Evolutionary conservation across 129 eudicot species (phyloP).

Genomic region (Deinandra increscens): DNA sequence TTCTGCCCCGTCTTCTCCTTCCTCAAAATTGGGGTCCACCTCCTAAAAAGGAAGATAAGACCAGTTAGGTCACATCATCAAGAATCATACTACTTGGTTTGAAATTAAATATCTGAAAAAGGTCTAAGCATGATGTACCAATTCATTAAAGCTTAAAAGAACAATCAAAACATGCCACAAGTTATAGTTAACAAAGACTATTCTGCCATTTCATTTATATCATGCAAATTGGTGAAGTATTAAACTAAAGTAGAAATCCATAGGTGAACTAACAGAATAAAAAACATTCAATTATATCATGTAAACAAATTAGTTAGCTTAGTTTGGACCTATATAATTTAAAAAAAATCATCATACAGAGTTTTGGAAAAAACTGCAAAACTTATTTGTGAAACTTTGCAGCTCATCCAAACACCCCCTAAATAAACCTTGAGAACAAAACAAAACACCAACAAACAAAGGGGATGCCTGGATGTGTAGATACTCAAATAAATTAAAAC

Average conservation of each 20-base stretch:
- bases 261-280: not conserved
- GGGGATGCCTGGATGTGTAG: not conserved
- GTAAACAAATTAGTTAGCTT: not conserved
- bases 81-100: not conserved
- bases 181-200: not conserved
- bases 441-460: not conserved
- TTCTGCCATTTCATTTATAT: not conserved
- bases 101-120: not conserved
- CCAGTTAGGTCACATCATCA: slow-evolving; percentile 15
- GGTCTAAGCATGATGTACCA: not conserved
- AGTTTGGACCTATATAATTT: not conserved
- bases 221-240: no score
- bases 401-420: not conserved
- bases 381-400: not conserved
- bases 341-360: not conserved
- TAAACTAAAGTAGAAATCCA: not conserved
- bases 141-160: not conserved
- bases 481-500: not conserved
- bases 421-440: not conserved
- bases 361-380: not conserved
- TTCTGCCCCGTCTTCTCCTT: slow-evolving; percentile 57
- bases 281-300: not conserved
- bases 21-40: slow-evolving; percentile 87
- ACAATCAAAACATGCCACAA: not conserved
- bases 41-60: slow-evolving; percentile 50